phyloP scores from a whole-genome alignment of 2,329 filamentous ascomycete genomes.

The Incumbomyces delicatus region DNA sequence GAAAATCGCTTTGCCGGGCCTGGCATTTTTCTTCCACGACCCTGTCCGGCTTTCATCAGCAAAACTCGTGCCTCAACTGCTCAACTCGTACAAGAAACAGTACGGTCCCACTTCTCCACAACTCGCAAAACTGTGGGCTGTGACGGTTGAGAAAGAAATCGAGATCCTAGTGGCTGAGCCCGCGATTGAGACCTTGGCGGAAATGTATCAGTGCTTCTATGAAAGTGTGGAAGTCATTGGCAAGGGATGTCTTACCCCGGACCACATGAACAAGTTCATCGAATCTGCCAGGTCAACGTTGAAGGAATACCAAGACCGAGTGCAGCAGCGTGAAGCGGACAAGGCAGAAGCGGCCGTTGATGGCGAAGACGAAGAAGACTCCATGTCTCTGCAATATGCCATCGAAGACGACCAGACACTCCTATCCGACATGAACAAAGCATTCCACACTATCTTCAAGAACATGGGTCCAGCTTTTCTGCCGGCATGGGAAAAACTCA shows the following conservation, averaged over 20 bases:
- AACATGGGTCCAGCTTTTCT: conserved; percentile 81
- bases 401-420: conserved; percentile 96
- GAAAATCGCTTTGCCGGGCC: conserved; percentile 83
- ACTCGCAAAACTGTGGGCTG: conserved; percentile 72
- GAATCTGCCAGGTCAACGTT: conserved; percentile 75
- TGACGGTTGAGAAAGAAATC: conserved; percentile 78
- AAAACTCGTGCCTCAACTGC: conserved; percentile 83
- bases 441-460: conserved; percentile 98
- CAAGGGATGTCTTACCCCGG: conserved; percentile 64
- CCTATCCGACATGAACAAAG: conserved; percentile 99
- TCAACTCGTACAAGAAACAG: conserved; percentile 88
- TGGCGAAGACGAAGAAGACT: conserved; percentile 80
- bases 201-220: conserved; percentile 99
- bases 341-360: conserved; percentile 75
- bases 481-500: conserved; percentile 74
- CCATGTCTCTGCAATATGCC: conserved; percentile 76
- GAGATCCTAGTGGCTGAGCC: conserved; percentile 91
- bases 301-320: conserved; percentile 84
- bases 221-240: conserved; percentile 93
- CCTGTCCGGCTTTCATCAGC: conserved; percentile 91
- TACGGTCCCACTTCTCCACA: conserved; percentile 73
- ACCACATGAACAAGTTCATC: conserved; percentile 81
- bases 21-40: conserved; percentile 99
- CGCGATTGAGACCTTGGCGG: conserved; percentile 87
- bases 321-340: conserved; percentile 74